These are phyloP conservation scores for Geotrichum phurueaensis DNA, from an alignment of 1,139 yeast genomes.

Conservation along the genomic window DNA sequence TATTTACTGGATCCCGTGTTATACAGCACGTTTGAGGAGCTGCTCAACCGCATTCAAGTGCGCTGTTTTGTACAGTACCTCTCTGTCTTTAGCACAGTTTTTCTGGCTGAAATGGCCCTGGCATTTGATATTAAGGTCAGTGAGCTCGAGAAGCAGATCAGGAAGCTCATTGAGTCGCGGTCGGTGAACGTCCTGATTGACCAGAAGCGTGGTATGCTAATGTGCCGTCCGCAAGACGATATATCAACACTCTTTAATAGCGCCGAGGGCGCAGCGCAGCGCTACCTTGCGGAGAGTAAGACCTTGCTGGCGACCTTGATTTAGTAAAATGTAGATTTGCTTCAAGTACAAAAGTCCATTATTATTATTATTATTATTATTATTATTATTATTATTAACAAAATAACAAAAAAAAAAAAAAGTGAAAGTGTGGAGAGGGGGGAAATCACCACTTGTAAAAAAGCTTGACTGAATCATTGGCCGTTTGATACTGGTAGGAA, in stretches of 20 bases:
- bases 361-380: background rate
- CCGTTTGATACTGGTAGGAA: conserved; percentile 59
- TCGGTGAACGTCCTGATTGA: conserved; percentile 19
- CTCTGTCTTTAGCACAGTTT: conserved; percentile 21
- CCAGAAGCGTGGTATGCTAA: conserved; percentile 13
- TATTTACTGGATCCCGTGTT: conserved; percentile 22
- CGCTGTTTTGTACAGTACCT: conserved; percentile 25
- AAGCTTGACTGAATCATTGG: conserved; percentile 40
- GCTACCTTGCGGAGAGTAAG: conserved; percentile 7
- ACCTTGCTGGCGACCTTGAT: conserved; percentile 9
- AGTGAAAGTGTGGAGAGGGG: background rate
- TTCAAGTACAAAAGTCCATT: background rate
- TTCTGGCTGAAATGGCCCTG: conserved; percentile 18
- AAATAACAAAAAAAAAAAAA: background rate
- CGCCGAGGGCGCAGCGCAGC: conserved; percentile 9
- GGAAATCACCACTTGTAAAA: conserved; percentile 35
- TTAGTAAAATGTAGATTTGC: background rate
- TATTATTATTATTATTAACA: background rate
- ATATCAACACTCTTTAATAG: background rate
- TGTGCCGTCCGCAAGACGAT: conserved; percentile 3
- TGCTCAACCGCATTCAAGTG: conserved; percentile 19
- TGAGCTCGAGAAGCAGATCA: conserved; percentile 13
- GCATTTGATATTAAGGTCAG: conserved; percentile 9
- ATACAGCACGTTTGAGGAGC: conserved; percentile 16
- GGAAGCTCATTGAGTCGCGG: conserved; percentile 12